Evolutionary conservation across 1,284 basidiomycete genomes (phyloP).

Genomic region (Mycena citricolor): DNA sequence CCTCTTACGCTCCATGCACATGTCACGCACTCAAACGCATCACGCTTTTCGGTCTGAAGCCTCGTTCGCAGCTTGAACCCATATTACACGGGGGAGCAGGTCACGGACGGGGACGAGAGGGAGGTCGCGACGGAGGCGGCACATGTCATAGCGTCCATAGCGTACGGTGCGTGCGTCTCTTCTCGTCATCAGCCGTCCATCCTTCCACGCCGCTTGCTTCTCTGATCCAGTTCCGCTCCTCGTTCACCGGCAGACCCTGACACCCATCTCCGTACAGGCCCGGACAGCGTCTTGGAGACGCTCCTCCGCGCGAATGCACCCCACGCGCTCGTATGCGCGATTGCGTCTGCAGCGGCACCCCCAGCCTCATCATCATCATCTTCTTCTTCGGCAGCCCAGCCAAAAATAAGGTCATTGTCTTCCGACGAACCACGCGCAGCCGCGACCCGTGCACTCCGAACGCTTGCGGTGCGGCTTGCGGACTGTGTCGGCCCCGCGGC

Average conservation of each 20-base stretch:
- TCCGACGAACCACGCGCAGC: conserved; percentile 59
- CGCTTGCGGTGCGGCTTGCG: conserved; percentile 55
- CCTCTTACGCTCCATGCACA: no score
- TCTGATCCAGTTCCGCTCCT: not conserved
- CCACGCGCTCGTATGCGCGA: conserved; percentile 18
- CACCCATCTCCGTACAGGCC: no score
- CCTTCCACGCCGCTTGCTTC: not conserved
- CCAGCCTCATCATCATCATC: no score
- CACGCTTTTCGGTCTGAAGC: not conserved
- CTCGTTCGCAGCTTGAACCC: no score
- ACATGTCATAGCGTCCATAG: conserved; percentile 69
- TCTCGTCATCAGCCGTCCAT: not conserved
- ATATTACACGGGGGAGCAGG: no score
- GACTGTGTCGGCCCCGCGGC: conserved; percentile 64
- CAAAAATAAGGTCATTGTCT: no score
- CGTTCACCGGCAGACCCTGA: no score
- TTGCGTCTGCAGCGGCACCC: conserved; percentile 43
- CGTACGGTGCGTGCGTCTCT: conserved; percentile 48
- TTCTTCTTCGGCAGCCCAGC: conserved; percentile 59
- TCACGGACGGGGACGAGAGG: conserved; percentile 38
- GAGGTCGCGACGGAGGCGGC: conserved; percentile 69
- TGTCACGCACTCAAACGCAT: no score
- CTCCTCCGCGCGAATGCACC: conserved; percentile 49
- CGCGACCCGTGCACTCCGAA: conserved; percentile 59
- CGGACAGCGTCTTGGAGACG: conserved; percentile 55